phyloP scores from a whole-genome alignment of 495 filamentous ascomycete genomes.

The Hypoxylon trugodes region DNA sequence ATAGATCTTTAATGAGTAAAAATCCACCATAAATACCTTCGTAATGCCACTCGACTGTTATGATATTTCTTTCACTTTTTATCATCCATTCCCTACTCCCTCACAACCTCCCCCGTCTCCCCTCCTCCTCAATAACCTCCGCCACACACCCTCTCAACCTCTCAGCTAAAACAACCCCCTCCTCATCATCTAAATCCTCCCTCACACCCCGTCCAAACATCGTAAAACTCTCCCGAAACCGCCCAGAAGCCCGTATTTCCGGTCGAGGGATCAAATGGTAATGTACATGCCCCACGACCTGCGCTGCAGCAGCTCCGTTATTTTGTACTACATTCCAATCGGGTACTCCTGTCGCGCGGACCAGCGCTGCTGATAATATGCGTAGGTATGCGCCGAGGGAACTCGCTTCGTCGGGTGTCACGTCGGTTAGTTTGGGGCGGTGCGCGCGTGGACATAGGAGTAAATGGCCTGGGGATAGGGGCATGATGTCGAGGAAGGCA shows the following conservation, averaged over 20 bases:
- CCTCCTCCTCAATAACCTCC: constrained; percentile 59
- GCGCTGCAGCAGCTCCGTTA: constrained; percentile 86
- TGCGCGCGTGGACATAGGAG: constrained; percentile 78
- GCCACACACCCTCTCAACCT: constrained; percentile 69
- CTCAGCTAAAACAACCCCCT: constrained; percentile 69
- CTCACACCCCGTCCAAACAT: constrained; percentile 89
- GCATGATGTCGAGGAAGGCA: constrained; percentile 92
- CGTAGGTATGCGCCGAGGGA: constrained; percentile 79
- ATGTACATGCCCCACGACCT: constrained; percentile 90
- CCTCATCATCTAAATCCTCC: constrained; percentile 87
- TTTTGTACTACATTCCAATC: constrained; percentile 97
- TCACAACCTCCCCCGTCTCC: constrained; percentile 47
- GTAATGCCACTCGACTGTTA: not conserved
- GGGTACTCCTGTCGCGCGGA: constrained; percentile 66
- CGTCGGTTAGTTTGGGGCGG: constrained; percentile 73
- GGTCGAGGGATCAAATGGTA: constrained; percentile 89
- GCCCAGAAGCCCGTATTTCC: constrained; percentile 53
- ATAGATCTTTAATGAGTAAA: constrained; percentile 34
- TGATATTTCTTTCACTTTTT: too few species aligned
- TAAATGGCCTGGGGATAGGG: constrained; percentile 79
- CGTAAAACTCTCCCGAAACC: constrained; percentile 65
- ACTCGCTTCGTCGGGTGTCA: constrained; percentile 60
- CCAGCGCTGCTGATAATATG: constrained; percentile 74
- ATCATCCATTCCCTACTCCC: too few species aligned
- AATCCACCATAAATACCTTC: not conserved